These are phyloP conservation scores for Saccharomycopsis selenospora DNA, from an alignment of 805 yeast genomes.

Conservation along the genomic window DNA sequence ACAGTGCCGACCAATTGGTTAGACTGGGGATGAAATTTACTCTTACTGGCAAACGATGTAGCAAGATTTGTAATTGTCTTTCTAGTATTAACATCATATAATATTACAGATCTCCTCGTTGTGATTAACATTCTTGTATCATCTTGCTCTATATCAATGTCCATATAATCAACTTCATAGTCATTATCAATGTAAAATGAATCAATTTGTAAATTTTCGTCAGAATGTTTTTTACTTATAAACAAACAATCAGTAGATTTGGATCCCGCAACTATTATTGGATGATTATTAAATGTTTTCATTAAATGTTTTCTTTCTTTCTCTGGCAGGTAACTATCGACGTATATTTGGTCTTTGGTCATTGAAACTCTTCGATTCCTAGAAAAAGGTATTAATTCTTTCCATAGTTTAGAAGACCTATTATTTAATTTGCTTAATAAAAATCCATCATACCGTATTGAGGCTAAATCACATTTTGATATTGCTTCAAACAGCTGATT, in stretches of 20 bases:
- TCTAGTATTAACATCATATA: background rate
- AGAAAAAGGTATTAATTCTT: background rate
- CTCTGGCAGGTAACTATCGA: background rate
- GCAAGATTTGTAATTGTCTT: background rate
- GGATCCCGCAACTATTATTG: background rate
- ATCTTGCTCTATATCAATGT: conserved; percentile 4
- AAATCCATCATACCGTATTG: background rate
- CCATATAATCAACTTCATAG: conserved; percentile 1
- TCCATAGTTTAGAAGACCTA: background rate
- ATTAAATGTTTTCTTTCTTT: background rate
- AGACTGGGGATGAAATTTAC: conserved; percentile 1
- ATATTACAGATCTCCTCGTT: conserved; percentile 1
- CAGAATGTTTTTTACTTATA: background rate
- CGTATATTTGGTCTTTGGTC: background rate
- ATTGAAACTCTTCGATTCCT: background rate
- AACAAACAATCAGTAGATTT: background rate
- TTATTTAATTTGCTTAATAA: background rate
- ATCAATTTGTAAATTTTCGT: background rate
- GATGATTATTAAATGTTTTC: background rate
- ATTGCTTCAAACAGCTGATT: background rate
- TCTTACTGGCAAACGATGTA: conserved; percentile 4
- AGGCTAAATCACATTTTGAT: background rate
- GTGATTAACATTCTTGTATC: background rate
- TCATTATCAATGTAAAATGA: background rate
- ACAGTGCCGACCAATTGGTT: background rate